These are phyloP conservation scores for Sesbania bispinosa DNA, from an alignment of 306 rosid genomes.

Conservation along the genomic window DNA sequence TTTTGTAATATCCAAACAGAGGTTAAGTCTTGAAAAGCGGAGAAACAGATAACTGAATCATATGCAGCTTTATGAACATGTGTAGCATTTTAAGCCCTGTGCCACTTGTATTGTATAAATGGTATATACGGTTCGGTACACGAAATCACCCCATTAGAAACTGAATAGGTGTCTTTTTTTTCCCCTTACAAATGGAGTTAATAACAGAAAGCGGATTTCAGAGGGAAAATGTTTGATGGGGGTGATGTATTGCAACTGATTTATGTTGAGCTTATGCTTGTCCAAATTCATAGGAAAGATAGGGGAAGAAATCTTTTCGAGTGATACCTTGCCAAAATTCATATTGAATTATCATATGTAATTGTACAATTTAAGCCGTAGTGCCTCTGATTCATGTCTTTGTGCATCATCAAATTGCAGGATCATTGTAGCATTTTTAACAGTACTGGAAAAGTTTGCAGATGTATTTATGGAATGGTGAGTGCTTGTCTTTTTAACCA, in stretches of 20 bases:
- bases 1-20: conserved; percentile 7
- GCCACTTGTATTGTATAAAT: too few species aligned
- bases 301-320: neutral
- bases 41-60: conserved; percentile 18
- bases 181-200: neutral
- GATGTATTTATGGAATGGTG: conserved; percentile 75
- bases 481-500: neutral
- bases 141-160: too few species aligned
- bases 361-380: neutral
- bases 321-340: neutral
- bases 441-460: conserved; percentile 60
- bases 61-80: conserved; percentile 16
- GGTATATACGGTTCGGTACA: too few species aligned
- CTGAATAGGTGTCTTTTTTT: too few species aligned
- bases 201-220: too few species aligned
- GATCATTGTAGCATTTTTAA: conserved; percentile 75
- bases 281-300: too few species aligned
- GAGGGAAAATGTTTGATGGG: too few species aligned
- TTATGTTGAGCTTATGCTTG: too few species aligned
- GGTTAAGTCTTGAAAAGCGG: conserved; percentile 19
- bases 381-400: neutral
- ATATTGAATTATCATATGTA: neutral
- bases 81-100: conserved; percentile 11
- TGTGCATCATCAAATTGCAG: conserved; percentile 40
- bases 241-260: too few species aligned